These are phyloP conservation scores for Monocercomonoides exilis DNA, from an alignment of 78 protist genomes.

Conservation along the genomic window DNA sequence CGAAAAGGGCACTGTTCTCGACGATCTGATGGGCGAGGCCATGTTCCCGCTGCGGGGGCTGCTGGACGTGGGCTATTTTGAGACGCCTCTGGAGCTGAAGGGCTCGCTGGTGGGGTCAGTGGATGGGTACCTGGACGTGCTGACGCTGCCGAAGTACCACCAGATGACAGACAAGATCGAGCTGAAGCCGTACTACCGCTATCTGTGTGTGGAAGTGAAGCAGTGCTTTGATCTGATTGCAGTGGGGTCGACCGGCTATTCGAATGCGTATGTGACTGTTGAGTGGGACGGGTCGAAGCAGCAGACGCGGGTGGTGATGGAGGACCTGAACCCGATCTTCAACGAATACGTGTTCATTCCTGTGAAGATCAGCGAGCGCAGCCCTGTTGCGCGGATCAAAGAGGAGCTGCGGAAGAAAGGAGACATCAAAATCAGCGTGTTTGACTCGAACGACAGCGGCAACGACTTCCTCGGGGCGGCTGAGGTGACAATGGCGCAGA, in stretches of 20 bases:
- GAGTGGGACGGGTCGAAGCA: slow-evolving; percentile 22
- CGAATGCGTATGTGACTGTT: slow-evolving; percentile 4
- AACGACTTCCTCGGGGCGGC: neutral
- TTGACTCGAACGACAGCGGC: neutral
- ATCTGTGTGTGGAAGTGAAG: slow-evolving; percentile 1
- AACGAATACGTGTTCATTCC: slow-evolving; percentile 23
- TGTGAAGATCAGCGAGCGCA: neutral
- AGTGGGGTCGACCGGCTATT: neutral
- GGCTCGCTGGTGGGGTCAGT: neutral
- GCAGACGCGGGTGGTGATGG: slow-evolving; percentile 12
- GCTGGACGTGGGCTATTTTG: neutral
- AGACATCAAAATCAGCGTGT: neutral
- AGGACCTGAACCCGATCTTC: slow-evolving; percentile 19
- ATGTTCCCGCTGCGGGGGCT: neutral
- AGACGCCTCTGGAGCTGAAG: neutral
- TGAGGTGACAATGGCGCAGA: neutral
- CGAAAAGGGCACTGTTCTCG: neutral
- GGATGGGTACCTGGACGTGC: neutral
- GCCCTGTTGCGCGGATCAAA: neutral
- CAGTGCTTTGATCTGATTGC: neutral
- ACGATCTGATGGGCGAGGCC: neutral
- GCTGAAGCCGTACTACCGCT: neutral
- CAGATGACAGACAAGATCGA: neutral
- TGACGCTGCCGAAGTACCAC: neutral
- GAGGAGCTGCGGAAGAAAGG: slow-evolving; percentile 10